phyloP scores from a whole-genome alignment of 2,329 filamentous ascomycete genomes.

The Calcarisporium arbuscula region DNA sequence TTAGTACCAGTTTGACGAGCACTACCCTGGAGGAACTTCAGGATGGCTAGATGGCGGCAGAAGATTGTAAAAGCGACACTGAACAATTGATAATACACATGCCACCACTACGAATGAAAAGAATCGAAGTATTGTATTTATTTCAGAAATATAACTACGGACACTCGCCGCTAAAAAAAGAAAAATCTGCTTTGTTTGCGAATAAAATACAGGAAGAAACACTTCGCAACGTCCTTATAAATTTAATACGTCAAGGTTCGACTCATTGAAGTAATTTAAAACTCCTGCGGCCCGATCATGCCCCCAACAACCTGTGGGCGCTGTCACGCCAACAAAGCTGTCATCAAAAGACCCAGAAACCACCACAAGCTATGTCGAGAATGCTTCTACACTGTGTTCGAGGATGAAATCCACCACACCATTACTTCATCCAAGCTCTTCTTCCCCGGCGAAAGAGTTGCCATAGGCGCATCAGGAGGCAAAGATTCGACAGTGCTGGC shows the following conservation, averaged over 20 bases:
- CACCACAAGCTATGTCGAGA: slow-evolving; percentile 84
- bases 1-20: background rate
- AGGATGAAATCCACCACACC: slow-evolving; percentile 89
- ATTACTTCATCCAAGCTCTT: slow-evolving; percentile 81
- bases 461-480: slow-evolving; percentile 92
- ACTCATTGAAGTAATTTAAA: no score
- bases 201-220: no score
- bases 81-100: no score
- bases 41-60: no score
- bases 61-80: no score
- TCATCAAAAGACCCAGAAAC: slow-evolving; percentile 93
- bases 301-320: slow-evolving; percentile 68
- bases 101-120: no score
- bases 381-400: slow-evolving; percentile 84
- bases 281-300: slow-evolving; percentile 46
- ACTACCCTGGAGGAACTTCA: slow-evolving; percentile 5
- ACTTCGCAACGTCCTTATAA: no score
- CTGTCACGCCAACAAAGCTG: slow-evolving; percentile 70
- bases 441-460: slow-evolving; percentile 73
- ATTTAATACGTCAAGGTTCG: no score
- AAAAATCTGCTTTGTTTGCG: no score
- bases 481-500: slow-evolving; percentile 97
- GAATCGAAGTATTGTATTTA: no score
- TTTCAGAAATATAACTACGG: no score
- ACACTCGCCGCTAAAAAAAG: background rate